Percentiles rank a stretch among this genome's conserved stretches.
Evolutionary conservation across 768 basidiomycete genomes (phyloP).

Genomic region (Macrolepiota fuliginosa): DNA sequence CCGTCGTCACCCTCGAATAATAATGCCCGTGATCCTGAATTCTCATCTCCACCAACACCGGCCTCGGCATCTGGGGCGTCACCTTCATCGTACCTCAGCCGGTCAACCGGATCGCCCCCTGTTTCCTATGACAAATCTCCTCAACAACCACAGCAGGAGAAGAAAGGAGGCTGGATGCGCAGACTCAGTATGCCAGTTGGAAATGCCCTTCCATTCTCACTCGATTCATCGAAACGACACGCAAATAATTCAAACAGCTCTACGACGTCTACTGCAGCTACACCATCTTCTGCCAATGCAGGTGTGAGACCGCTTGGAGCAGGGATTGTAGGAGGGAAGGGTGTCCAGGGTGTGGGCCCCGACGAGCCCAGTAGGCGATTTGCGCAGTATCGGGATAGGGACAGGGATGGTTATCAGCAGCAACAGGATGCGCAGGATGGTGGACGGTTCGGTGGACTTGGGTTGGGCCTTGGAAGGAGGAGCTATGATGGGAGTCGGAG

Average conservation of each 20-base stretch:
- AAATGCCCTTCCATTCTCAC: slow-evolving; percentile 46
- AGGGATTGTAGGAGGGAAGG: slow-evolving; percentile 21
- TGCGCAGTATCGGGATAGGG: not conserved
- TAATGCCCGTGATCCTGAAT: slow-evolving; percentile 43
- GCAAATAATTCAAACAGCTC: slow-evolving; percentile 25
- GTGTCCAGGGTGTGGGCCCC: slow-evolving; percentile 22
- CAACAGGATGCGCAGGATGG: slow-evolving; percentile 40
- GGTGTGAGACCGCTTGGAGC: slow-evolving; percentile 4
- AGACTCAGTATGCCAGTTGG: slow-evolving; percentile 73
- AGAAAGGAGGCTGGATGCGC: slow-evolving; percentile 66
- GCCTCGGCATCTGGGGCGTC: slow-evolving; percentile 23
- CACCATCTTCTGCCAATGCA: slow-evolving; percentile 9
- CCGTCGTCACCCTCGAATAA: slow-evolving; percentile 62
- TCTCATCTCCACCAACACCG: slow-evolving; percentile 22
- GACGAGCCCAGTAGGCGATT: not conserved
- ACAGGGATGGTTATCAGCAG: slow-evolving; percentile 10
- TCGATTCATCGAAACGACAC: slow-evolving; percentile 47
- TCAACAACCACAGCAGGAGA: slow-evolving; percentile 4
- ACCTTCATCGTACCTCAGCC: not conserved
- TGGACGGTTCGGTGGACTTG: slow-evolving; percentile 35
- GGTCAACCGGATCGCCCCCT: slow-evolving; percentile 16
- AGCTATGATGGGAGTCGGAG: slow-evolving; percentile 51
- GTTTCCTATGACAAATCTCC: slow-evolving; percentile 43
- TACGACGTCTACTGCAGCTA: slow-evolving; percentile 23
- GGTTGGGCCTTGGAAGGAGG: slow-evolving; percentile 24